phyloP scores from a whole-genome alignment of 441 rosid species.

The Erodium moschatum region DNA sequence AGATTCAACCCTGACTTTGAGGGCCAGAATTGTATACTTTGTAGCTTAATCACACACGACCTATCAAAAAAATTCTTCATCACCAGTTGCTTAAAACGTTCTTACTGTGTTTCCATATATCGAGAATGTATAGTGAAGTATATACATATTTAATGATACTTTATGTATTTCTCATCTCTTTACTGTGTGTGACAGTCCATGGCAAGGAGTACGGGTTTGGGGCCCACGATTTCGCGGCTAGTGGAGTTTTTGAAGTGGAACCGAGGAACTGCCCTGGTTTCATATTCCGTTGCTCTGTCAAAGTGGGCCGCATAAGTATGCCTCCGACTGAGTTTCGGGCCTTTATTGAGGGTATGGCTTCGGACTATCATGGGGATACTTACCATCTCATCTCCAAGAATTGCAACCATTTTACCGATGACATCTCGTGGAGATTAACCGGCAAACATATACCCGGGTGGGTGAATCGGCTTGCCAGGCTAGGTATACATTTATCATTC shows the following conservation, averaged over 20 bases:
- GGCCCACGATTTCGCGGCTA: conserved; percentile 68
- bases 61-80: background rate
- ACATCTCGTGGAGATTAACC: conserved; percentile 43
- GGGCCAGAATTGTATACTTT: no score
- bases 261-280: conserved; percentile 71
- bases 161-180: background rate
- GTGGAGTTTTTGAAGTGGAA: conserved; percentile 80
- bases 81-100: background rate
- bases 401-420: conserved; percentile 74
- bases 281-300: conserved; percentile 44
- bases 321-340: conserved; percentile 39
- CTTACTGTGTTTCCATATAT: no score
- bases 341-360: conserved; percentile 51
- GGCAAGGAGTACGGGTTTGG: conserved; percentile 80
- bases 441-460: conserved; percentile 56
- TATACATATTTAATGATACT: no score
- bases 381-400: conserved; percentile 73
- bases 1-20: no score
- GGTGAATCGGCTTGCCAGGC: conserved; percentile 72
- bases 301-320: conserved; percentile 41
- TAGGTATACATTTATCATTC: conserved; percentile 33
- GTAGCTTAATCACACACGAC: no score
- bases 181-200: conserved; percentile 38
- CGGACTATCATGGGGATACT: conserved; percentile 74
- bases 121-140: no score